Evolutionary conservation across 2,329 filamentous ascomycete genomes (phyloP).

Genomic region (Colletotrichum tamarilloi): DNA sequence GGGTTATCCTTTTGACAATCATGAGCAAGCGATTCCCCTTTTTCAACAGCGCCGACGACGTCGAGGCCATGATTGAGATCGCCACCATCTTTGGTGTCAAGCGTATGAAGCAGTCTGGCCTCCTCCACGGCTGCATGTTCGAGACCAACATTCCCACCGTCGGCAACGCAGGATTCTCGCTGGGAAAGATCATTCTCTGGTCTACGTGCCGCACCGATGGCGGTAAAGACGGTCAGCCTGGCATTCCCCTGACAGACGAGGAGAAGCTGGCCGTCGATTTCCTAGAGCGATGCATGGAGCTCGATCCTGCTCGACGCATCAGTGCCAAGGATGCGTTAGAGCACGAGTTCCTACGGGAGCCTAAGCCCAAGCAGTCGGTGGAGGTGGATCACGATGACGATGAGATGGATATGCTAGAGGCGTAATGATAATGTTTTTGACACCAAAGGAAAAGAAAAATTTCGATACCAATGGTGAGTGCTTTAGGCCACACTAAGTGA

Average conservation of each 20-base stretch:
- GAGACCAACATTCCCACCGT: constrained; percentile 95
- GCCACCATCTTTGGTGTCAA: constrained; percentile 91
- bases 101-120: constrained; percentile 84
- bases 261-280: constrained; percentile 81
- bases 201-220: constrained; percentile 82
- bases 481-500: not conserved
- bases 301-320: constrained; percentile 79
- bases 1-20: constrained; percentile 97
- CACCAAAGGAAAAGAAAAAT: not conserved
- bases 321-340: constrained; percentile 79
- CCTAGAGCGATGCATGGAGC: constrained; percentile 77
- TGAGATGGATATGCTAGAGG: constrained; percentile 62
- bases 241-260: constrained; percentile 68
- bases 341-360: constrained; percentile 73
- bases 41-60: constrained; percentile 98
- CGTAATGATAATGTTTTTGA: constrained; percentile 26
- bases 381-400: constrained; percentile 56
- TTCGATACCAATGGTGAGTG: not conserved
- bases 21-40: constrained; percentile 94
- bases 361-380: constrained; percentile 41
- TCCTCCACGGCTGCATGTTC: constrained; percentile 90
- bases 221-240: constrained; percentile 56
- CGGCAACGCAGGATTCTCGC: constrained; percentile 83
- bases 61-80: constrained; percentile 97
- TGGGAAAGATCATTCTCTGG: constrained; percentile 97